A percentile compares a stretch with the other conserved stretches of the same genome.
These are phyloP conservation scores for baker's yeast (Saccharomyces cerevisiae) DNA, from an alignment of 805 yeast genomes.

Conservation along the genomic window DNA sequence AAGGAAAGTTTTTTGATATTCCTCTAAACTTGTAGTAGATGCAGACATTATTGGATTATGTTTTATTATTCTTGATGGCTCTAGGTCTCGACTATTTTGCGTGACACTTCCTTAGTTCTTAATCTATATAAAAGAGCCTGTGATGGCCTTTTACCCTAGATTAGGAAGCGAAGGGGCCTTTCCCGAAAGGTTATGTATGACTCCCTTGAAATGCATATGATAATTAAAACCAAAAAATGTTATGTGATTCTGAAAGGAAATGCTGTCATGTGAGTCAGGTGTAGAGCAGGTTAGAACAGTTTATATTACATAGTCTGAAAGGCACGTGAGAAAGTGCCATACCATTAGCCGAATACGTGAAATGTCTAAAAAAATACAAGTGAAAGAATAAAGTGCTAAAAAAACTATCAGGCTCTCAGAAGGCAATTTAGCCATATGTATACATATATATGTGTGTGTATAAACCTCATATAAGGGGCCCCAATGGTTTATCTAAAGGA, in stretches of 20 bases:
- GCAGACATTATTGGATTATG: conserved; percentile 9
- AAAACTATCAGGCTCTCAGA: not conserved
- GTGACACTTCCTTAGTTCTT: too few relatives aligned
- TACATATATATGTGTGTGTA: too few relatives aligned
- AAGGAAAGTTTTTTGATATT: conserved; percentile 52
- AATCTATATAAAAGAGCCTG: not conserved
- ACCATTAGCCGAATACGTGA: not conserved
- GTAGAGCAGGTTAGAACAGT: not conserved
- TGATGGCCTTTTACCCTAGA: not conserved
- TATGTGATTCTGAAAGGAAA: not conserved
- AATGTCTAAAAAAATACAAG: not conserved
- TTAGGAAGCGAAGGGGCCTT: not conserved
- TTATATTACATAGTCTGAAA: not conserved
- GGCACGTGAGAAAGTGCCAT: not conserved
- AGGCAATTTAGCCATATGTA: not conserved
- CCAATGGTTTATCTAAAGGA: not conserved
- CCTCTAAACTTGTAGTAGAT: conserved; percentile 15
- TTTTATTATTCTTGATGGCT: not conserved
- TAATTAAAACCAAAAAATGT: not conserved
- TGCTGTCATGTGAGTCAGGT: not conserved
- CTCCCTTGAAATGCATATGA: not conserved
- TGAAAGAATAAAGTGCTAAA: not conserved
- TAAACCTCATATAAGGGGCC: not conserved
- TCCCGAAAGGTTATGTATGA: not conserved
- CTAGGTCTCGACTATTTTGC: not conserved